Evolutionary conservation across 2,329 filamentous ascomycete genomes (phyloP).

Genomic region (Trichoderma sp.): DNA sequence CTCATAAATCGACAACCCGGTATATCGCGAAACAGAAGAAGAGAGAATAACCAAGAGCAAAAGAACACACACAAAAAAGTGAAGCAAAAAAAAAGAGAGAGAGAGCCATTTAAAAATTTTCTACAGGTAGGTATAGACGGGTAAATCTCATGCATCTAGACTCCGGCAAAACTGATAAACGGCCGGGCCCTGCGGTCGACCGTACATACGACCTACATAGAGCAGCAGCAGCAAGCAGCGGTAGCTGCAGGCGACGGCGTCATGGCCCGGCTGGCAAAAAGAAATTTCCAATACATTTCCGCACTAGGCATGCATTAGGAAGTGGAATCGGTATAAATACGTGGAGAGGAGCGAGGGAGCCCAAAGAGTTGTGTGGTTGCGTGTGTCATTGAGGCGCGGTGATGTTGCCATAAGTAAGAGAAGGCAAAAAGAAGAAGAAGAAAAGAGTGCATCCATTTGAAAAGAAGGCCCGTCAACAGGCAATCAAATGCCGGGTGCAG

Average conservation of each 20-base stretch:
- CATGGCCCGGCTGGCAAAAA: conserved; percentile 11
- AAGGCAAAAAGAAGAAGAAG: background rate
- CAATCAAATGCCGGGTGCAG: background rate
- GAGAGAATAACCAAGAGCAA: background rate
- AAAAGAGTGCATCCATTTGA: background rate
- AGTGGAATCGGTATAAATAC: conserved; percentile 15
- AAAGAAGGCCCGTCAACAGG: background rate
- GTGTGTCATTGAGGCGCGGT: background rate
- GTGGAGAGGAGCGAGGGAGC: background rate
- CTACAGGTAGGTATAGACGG: background rate
- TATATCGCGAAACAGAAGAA: background rate
- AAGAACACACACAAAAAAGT: background rate
- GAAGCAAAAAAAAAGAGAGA: background rate
- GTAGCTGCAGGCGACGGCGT: conserved; percentile 5
- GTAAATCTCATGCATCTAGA: background rate
- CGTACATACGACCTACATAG: background rate
- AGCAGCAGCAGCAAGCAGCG: background rate
- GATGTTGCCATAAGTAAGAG: background rate
- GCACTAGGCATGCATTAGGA: conserved; percentile 20
- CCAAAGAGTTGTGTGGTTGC: background rate
- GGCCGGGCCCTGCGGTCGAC: background rate
- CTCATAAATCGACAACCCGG: background rate
- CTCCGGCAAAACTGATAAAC: conserved; percentile 16
- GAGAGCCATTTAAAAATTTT: background rate
- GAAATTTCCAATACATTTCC: conserved; percentile 20